A percentile compares a stretch with the other conserved stretches of the same genome.
These are phyloP conservation scores for Gossypium bickii DNA, from an alignment of 345 rosid genomes.

Conservation along the genomic window DNA sequence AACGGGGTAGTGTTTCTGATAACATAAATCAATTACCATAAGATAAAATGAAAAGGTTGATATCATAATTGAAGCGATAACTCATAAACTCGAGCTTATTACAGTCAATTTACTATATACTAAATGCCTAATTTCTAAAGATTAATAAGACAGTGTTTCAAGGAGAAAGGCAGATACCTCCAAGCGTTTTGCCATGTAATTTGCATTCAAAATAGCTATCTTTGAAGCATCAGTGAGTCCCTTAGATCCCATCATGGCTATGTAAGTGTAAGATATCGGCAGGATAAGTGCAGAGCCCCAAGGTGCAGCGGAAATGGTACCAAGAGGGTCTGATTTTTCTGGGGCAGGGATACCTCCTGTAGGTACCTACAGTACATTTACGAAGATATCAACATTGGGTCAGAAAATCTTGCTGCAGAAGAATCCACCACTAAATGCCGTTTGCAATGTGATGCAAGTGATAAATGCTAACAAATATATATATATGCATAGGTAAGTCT, in stretches of 20 bases:
- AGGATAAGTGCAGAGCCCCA: constrained; percentile 99
- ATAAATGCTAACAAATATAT: not conserved
- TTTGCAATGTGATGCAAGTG: not conserved
- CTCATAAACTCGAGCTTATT: not conserved
- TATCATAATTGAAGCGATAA: not conserved
- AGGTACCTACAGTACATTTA: constrained; percentile 39
- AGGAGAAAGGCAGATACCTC: constrained; percentile 46
- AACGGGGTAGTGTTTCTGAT: constrained; percentile 72
- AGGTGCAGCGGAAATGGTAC: constrained; percentile 94
- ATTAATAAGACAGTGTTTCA: not conserved
- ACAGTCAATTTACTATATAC: not conserved
- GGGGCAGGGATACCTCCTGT: constrained; percentile 93
- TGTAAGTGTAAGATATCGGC: constrained; percentile 88
- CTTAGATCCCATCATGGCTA: constrained; percentile 98
- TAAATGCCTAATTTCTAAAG: not conserved
- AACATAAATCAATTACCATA: constrained; percentile 13
- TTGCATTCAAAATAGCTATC: constrained; percentile 90
- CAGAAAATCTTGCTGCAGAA: constrained; percentile 2
- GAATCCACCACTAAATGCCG: constrained; percentile 14
- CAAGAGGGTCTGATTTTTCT: constrained; percentile 57
- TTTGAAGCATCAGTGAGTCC: constrained; percentile 97
- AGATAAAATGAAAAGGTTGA: not conserved
- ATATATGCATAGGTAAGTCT: too few relatives aligned
- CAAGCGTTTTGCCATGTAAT: constrained; percentile 98
- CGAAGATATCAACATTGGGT: constrained; percentile 14